Evolutionary conservation across 2,329 filamentous ascomycete genomes (phyloP).

Genomic region (Diaporthe vexans): DNA sequence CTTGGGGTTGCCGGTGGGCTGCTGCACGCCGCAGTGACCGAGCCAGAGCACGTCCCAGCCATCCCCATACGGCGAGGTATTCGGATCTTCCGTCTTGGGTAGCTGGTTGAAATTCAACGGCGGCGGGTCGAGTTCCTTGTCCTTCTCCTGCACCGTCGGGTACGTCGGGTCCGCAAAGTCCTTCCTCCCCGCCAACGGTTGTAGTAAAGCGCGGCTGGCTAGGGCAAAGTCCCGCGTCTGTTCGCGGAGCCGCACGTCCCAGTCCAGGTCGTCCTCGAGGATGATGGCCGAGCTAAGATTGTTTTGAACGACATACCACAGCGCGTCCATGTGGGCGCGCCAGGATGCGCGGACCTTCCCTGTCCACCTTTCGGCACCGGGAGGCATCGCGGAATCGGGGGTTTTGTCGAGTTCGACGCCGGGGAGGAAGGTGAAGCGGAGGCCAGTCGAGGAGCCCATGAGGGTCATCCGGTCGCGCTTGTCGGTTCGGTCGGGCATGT

Average conservation of each 20-base stretch:
- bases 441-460: neutral
- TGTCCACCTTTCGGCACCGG: neutral
- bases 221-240: slow-evolving; percentile 61
- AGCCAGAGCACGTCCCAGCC: slow-evolving; percentile 27
- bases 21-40: slow-evolving; percentile 23
- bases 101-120: neutral
- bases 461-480: slow-evolving; percentile 24
- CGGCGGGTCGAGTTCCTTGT: neutral
- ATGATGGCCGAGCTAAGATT: slow-evolving; percentile 64
- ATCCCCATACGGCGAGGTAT: neutral
- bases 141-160: neutral
- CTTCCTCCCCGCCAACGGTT: slow-evolving; percentile 44
- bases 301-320: slow-evolving; percentile 56
- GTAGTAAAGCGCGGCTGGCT: slow-evolving; percentile 53
- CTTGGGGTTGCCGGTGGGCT: neutral
- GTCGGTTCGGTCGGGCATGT: slow-evolving; percentile 20
- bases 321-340: slow-evolving; percentile 13
- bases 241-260: slow-evolving; percentile 65
- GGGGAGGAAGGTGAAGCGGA: slow-evolving; percentile 27
- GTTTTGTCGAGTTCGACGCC: neutral
- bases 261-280: slow-evolving; percentile 70
- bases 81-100: neutral
- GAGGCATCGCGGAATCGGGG: slow-evolving; percentile 13
- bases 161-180: neutral
- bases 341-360: slow-evolving; percentile 23